Evolutionary conservation across 805 yeast species (phyloP), one percentile per base, ranked within the genome.

Genomic region (Ogataea ramenticola): DNA sequence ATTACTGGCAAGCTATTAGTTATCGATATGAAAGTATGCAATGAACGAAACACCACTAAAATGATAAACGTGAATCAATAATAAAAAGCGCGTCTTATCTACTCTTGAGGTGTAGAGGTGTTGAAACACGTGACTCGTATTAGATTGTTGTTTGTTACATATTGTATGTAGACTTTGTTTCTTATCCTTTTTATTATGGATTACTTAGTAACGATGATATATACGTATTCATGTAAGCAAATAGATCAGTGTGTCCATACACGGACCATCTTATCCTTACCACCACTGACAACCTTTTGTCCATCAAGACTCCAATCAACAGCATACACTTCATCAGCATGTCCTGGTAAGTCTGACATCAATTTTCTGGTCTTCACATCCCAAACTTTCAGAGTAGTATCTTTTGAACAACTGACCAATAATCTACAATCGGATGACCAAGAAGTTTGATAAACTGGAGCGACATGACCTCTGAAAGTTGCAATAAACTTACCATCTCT

Each of bases 231-330:
- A n/a, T n/a, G n/a, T n/a, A n/a, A n/a, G n/a, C n/a, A n/a, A 16
- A 16, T 16, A 38, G 39, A 42, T 52, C 58, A 82, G 58, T 82
- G 87, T n/a, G 93, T 79, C 99, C 99, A 93, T 46, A 93, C 68
- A 56, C 97, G 75, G 21, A 93, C 89, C 74, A 84, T 84, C 63
- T 90, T 93, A 62, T 93, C 99, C 60, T 89, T 90, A 42, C 99
- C 98, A 19, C 98, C 99, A 61, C 96, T 86, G n/a, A 91, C 95
- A 12, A 93, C 98, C 52, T 82, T 74, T 51, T 77, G 77, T 39
- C 99, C 99, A 61, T 93, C 99, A 44, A 84, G 79, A 68, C 96
- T 86, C 99, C 99, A 93, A 57, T 93, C 99, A 4, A 93, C 96
- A 0, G 97, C 95, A 60, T 79, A 93, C 1, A 93, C 96, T 65